A percentile compares a stretch with the other conserved stretches of the same genome.
phyloP scores from a whole-genome alignment of 352 stramenopile species.

The Pythium aristosporum region DNA sequence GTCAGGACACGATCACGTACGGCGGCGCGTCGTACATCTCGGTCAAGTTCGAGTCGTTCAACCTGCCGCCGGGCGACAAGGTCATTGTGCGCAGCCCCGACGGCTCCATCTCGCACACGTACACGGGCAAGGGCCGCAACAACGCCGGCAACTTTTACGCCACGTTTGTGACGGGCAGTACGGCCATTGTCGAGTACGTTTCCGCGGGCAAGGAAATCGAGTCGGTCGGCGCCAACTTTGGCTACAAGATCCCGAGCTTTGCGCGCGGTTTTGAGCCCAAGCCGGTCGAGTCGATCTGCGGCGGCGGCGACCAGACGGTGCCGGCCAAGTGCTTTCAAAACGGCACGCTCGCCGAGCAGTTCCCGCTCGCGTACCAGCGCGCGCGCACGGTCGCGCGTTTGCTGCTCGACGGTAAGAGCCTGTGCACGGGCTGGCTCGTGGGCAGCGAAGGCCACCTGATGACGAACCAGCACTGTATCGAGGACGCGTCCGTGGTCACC shows the following conservation, averaged over 20 bases:
- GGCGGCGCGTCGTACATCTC: constrained; percentile 46
- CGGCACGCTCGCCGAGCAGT: constrained; percentile 1
- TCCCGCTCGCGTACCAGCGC: constrained; percentile 10
- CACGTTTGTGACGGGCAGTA: not conserved
- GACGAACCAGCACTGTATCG: not conserved
- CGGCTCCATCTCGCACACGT: not conserved
- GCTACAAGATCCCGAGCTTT: constrained; percentile 1
- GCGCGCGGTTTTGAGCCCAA: not conserved
- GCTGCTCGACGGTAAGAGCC: not conserved
- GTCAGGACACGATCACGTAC: constrained; percentile 27
- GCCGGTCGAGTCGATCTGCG: constrained; percentile 2
- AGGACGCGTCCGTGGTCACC: not conserved
- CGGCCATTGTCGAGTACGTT: constrained; percentile 1
- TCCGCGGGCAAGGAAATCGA: not conserved
- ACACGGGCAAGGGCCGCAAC: constrained; percentile 18
- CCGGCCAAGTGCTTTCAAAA: constrained; percentile 17
- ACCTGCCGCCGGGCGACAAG: constrained; percentile 49
- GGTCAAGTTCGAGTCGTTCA: constrained; percentile 51
- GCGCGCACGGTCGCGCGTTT: constrained; percentile 6
- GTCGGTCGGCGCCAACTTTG: not conserved
- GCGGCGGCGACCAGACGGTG: constrained; percentile 7
- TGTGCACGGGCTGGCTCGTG: constrained; percentile 16
- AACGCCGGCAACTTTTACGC: not conserved
- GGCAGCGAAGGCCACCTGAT: constrained; percentile 24
- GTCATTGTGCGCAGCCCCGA: constrained; percentile 46